phyloP scores from a whole-genome alignment of 148 eudicot species.

The Limonium bicolor region DNA sequence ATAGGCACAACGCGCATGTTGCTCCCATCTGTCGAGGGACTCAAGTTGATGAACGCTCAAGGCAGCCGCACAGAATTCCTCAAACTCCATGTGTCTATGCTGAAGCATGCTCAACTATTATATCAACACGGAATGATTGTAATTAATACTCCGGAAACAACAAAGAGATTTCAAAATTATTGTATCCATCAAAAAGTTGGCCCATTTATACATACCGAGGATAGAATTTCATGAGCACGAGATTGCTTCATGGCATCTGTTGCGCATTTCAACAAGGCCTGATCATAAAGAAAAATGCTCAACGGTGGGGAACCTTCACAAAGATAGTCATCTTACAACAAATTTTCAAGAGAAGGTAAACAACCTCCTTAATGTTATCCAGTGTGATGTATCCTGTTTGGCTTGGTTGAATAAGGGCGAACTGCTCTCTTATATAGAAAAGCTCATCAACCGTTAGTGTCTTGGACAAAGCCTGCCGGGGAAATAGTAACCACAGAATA shows the following conservation, averaged over 20 bases:
- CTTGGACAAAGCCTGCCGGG: conserved; percentile 73
- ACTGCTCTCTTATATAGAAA: conserved; percentile 72
- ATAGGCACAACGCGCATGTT: conserved; percentile 86
- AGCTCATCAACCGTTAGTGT: conserved; percentile 83
- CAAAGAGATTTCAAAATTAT: not conserved
- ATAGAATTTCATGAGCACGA: conserved; percentile 59
- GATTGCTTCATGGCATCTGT: conserved; percentile 98
- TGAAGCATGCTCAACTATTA: conserved; percentile 86
- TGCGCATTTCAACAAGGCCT: conserved; percentile 80
- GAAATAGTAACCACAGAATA: not conserved
- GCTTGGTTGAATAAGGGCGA: conserved; percentile 63
- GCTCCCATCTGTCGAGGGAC: conserved; percentile 87
- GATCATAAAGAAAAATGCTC: conserved; percentile 11
- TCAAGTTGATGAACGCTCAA: conserved; percentile 84
- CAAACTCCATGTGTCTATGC: conserved; percentile 78
- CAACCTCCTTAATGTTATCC: conserved; percentile 88
- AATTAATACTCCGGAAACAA: no score
- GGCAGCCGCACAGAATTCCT: conserved; percentile 90
- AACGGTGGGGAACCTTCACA: not conserved
- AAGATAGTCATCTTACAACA: no score
- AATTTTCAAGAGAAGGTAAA: conserved; percentile 1
- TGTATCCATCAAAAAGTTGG: not conserved
- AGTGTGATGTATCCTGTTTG: conserved; percentile 71
- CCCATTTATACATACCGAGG: conserved; percentile 42
- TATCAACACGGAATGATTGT: not conserved